Base-by-base conservation (phyloP, 23 red algal genomes). In the Gracilaria domingensis region DNA sequence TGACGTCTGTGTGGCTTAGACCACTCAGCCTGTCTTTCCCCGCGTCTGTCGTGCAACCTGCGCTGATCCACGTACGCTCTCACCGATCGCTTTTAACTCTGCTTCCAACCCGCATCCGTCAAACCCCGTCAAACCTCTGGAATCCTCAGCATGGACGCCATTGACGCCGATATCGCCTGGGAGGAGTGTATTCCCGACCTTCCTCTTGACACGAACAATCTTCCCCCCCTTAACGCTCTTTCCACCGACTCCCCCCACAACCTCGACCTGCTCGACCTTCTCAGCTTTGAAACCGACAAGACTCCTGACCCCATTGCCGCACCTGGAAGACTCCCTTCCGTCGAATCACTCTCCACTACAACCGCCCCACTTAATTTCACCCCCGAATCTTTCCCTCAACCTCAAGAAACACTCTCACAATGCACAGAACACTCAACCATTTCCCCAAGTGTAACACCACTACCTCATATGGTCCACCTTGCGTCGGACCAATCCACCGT, bases 121-220 rank as follows among this genome's bases (percentile, higher is more conserved):
- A 13, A n/a, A 48, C 32, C 54, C 12, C 16, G 20, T 24, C 78
- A 13, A n/a, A 48, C 32, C 54, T n/a, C 16, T 35, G 8, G 32
- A 79, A 79, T 79, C 54, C 2, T 79, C 30, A 40, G 37, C 79
- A 77, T 77, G 72, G 72, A 82, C 53, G 21, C 39, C 35, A 90
- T 90, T 70, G 87, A 90, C 76, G 54, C 74, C 75, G 74, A 90
- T 25, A 90, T 90, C 57, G 87, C 87, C 35, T 90, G 87, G 87
- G 87, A 90, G 38, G 87, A 90, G 26, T 79, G 73, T 56, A 81
- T 90, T 75, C 53, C 73, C 30, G 87, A 90, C 76, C 82, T 86
- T 38, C 82, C 82, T 28, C 49, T 86, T 21, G 82, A 86, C 17
- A 55, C 82, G 8, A 72, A 47, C 62, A 86, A 67, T 24, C 76